phyloP scores from a whole-genome alignment of 208 protist species.

The Wallacemonas collosoma region DNA sequence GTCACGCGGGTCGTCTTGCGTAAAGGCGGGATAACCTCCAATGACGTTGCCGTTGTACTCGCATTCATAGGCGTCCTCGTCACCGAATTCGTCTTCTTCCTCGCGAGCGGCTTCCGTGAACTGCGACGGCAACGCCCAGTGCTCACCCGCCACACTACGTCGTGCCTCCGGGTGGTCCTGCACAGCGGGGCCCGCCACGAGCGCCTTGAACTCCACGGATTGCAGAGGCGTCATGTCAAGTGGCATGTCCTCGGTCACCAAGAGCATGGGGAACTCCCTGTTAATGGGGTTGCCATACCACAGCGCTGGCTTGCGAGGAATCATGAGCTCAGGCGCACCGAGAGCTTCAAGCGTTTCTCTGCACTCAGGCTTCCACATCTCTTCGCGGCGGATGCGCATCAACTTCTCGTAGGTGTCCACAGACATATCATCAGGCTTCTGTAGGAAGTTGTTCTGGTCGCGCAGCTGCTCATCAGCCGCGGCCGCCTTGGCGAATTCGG shows the following conservation, averaged over 20 bases:
- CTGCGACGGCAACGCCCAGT: neutral
- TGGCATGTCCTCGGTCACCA: slow-evolving; percentile 8
- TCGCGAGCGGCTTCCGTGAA: slow-evolving; percentile 3
- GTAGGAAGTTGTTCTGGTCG: neutral
- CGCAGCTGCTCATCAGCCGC: neutral
- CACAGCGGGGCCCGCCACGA: slow-evolving; percentile 10
- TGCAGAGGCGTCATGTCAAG: slow-evolving; percentile 10
- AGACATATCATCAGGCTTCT: slow-evolving; percentile 7
- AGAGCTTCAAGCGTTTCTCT: neutral
- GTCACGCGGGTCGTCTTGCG: slow-evolving; percentile 22
- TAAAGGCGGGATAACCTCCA: slow-evolving; percentile 28
- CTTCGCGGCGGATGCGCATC: neutral
- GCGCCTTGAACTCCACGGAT: neutral
- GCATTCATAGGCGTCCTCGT: slow-evolving; percentile 11
- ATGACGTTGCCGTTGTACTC: slow-evolving; percentile 10
- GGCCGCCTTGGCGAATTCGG: slow-evolving; percentile 7
- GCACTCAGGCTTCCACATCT: neutral
- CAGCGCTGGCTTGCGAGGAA: neutral
- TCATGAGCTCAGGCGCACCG: neutral
- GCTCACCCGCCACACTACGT: neutral
- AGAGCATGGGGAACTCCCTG: slow-evolving; percentile 7
- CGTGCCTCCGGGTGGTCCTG: neutral
- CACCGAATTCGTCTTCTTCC: slow-evolving; percentile 8
- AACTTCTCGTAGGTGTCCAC: neutral
- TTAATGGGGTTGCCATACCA: slow-evolving; percentile 18